Evolutionary conservation across 495 filamentous ascomycete species (phyloP), one percentile per base, ranked within the genome.

Genomic region (Evansstolkia leycettana): DNA sequence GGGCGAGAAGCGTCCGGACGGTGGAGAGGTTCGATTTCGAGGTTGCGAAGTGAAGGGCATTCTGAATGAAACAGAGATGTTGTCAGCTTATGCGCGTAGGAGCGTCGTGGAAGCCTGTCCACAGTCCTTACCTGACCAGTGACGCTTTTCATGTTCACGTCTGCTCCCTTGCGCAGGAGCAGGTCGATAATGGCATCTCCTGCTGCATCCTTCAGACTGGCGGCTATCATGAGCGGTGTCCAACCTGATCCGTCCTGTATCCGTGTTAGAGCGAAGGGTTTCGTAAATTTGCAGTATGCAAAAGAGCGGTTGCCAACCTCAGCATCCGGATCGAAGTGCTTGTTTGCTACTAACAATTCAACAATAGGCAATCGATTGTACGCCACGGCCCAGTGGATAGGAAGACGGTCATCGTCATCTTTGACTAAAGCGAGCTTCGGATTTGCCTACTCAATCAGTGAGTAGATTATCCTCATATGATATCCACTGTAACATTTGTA

Each of bases 181-280:
- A 94, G 54, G 19, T 88, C 76, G 9, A 93, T 56, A 25, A 65
- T 64, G 11, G 49, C 42, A 28, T 67, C 69, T 18, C 66, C 69
- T 38, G 62, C 65, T 13, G 58, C 81, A 43, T 78, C 78, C 41
- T 70, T 74, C 24, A 93, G 66, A 41, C 79, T 87, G 7, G 81
- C 72, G 7, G 89, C 82, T 34, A 95, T 94, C 88, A 95, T 95
- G 16, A 95, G 66, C 1, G 84, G 81, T 8, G 89, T 92, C 90
- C 90, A 98, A 34, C 89, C 88, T 7, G 76, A 78, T 12, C 78
- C 86, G 52, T 98, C 90, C 75, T 84, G 42, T 15, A 6, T 23
- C 20, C 20, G 20, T 23, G 20, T 23, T 23, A 23, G 20, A 23
- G 20, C 5, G 4, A 9, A 23, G 4, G 4, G 20, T 23, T 23